Evolutionary conservation across 2,329 filamentous ascomycete species (phyloP).

Genomic region (Sphaerulina populicola): DNA sequence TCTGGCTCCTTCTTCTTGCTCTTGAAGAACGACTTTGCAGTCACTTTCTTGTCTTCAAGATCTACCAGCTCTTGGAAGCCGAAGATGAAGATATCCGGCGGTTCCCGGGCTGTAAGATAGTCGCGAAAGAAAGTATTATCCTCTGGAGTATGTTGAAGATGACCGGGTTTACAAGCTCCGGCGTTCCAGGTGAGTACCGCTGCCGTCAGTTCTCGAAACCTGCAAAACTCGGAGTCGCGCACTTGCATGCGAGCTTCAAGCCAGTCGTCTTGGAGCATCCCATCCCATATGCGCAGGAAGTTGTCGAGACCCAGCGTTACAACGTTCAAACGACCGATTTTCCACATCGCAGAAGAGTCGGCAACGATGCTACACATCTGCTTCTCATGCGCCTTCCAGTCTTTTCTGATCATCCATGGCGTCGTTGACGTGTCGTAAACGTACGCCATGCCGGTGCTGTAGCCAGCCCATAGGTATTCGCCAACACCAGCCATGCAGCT

Average conservation of each 20-base stretch:
- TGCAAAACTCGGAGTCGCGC: constrained; percentile 73
- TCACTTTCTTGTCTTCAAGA: constrained; percentile 92
- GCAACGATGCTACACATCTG: constrained; percentile 69
- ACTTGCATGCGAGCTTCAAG: constrained; percentile 83
- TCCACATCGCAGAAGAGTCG: constrained; percentile 77
- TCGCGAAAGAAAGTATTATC: constrained; percentile 75
- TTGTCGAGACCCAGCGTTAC: constrained; percentile 82
- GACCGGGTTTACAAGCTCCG: constrained; percentile 84
- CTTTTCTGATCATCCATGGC: constrained; percentile 89
- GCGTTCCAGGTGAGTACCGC: constrained; percentile 94
- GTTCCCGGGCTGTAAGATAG: constrained; percentile 64
- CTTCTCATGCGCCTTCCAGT: constrained; percentile 82
- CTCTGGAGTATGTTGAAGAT: constrained; percentile 59
- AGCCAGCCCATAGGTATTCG: constrained; percentile 80
- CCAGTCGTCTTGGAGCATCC: constrained; percentile 87
- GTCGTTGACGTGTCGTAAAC: constrained; percentile 75
- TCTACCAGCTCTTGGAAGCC: constrained; percentile 98
- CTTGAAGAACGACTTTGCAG: constrained; percentile 84
- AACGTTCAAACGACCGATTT: constrained; percentile 73
- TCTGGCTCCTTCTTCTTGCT: constrained; percentile 74
- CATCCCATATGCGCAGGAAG: constrained; percentile 79
- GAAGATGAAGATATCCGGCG: constrained; percentile 86
- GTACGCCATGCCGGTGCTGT: constrained; percentile 87
- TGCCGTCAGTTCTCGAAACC: constrained; percentile 71
- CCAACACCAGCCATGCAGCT: constrained; percentile 76